Percentiles rank a stretch among this genome's conserved stretches.
Evolutionary conservation across 179 eudicot genomes (phyloP).

Genomic region (Vitellaria paradoxa): DNA sequence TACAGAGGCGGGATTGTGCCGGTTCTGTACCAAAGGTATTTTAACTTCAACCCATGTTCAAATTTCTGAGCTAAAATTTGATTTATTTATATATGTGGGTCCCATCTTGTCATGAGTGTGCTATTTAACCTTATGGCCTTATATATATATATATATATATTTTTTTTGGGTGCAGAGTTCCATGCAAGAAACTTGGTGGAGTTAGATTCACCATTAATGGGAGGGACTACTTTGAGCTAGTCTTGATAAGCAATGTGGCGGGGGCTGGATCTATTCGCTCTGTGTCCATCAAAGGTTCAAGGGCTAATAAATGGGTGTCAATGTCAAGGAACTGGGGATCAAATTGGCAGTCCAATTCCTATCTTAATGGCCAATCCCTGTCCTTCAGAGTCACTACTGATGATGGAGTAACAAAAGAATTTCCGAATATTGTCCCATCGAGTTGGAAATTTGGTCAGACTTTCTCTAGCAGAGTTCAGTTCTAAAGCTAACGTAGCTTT

Average conservation of each 20-base stretch:
- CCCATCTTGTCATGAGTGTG: too few species aligned
- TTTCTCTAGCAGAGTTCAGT: slow-evolving; percentile 17
- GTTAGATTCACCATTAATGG: slow-evolving; percentile 64
- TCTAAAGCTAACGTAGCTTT: not conserved
- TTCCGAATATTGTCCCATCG: slow-evolving; percentile 39
- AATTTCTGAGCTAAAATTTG: not conserved
- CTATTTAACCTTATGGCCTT: too few species aligned
- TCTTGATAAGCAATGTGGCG: slow-evolving; percentile 56
- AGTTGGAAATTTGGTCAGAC: slow-evolving; percentile 61
- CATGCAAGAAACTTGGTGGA: slow-evolving; percentile 64
- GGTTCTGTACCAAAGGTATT: slow-evolving; percentile 54
- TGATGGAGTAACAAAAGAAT: slow-evolving; percentile 42
- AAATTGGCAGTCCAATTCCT: slow-evolving; percentile 62
- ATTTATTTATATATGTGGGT: too few species aligned
- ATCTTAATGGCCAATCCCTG: slow-evolving; percentile 50
- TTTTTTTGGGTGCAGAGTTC: slow-evolving; percentile 41
- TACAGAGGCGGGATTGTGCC: slow-evolving; percentile 66
- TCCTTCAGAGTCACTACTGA: slow-evolving; percentile 52
- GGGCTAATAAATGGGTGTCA: slow-evolving; percentile 39
- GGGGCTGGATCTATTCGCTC: slow-evolving; percentile 58
- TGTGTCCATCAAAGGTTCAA: slow-evolving; percentile 53
- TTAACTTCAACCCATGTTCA: not conserved
- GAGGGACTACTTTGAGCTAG: slow-evolving; percentile 62
- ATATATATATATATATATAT: too few species aligned
- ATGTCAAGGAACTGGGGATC: slow-evolving; percentile 79